Conservation (phyloP, 148 eudicot genomes). For the Rhododendron ferrugineum region DNA sequence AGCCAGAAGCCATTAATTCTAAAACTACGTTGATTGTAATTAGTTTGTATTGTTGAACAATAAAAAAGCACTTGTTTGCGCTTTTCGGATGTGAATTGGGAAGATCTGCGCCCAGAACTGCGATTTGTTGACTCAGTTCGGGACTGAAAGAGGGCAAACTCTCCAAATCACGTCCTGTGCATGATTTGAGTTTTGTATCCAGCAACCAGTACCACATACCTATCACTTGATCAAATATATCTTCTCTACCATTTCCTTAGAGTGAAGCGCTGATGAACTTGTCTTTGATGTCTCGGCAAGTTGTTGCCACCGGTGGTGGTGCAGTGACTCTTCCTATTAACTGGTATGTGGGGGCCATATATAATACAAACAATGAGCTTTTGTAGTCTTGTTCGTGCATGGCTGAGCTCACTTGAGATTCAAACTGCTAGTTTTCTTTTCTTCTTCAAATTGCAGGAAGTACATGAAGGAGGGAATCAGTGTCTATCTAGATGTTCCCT, state of each 20-base stretch:
- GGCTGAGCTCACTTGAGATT: neutral
- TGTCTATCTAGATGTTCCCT: constrained; percentile 25
- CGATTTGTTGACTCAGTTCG: no score
- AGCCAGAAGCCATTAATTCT: neutral
- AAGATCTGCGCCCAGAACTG: no score
- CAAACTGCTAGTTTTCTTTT: neutral
- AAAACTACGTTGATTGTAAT: neutral
- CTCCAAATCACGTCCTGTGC: neutral
- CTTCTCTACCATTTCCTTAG: neutral
- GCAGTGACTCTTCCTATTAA: constrained; percentile 10
- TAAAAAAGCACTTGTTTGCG: no score
- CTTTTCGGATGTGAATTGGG: no score
- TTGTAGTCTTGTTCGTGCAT: neutral
- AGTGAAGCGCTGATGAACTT: constrained; percentile 12
- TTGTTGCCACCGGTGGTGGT: constrained; percentile 23
- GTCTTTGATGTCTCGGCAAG: constrained; percentile 8
- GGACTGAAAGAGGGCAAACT: no score
- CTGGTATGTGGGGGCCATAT: constrained; percentile 12
- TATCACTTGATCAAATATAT: neutral
- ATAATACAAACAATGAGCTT: neutral
- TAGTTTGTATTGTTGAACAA: neutral
- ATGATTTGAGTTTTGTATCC: neutral
- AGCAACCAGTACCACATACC: neutral
- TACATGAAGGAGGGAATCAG: constrained; percentile 23
- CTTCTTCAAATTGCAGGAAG: constrained; percentile 15